Evolutionary conservation across 2,329 filamentous ascomycete genomes (phyloP), one percentile per base, ranked within the genome.

Genomic region (Clarireedia paspali): DNA sequence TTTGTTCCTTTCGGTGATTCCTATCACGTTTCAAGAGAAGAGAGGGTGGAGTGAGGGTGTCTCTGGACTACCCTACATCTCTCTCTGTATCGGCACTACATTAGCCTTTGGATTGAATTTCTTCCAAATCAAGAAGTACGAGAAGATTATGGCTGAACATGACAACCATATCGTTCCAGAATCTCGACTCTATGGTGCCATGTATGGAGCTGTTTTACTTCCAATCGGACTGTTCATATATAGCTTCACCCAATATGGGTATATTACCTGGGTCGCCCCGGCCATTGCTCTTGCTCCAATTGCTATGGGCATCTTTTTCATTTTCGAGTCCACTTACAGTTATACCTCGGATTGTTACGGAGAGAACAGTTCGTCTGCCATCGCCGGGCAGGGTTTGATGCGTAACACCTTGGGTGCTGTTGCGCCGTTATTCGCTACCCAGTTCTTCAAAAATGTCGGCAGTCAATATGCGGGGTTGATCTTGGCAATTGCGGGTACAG

Each of bases 171-270:
- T 50, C 26, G 71, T 26, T 17, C 88, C 89, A 0, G 91, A 96
- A 70, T 82, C 83, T 0, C 78, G 91, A 1, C 76, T 96, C 1
- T 94, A 91, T 71, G 89, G 91, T 66, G 80, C 86, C 12, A 95
- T 90, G 70, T 68, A 91, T 42, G 84, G 88, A 42, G 83, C 85
- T 39, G 77, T 82, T 0, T 74, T 92, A 2, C 80, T 96, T 46
- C 91, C 91, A 0, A 78, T 84, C 7, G 90, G 91, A 0, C 74
- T 95, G 7, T 89, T 91, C 71, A 83, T 84, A 0, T 81, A 82
- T 1, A 80, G 74, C 52, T 83, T 88, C 57, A 81, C 63, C 68
- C 47, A 51, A 38, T 56, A 56, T 23, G 40, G 47, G n/a, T 56
- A n/a, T 15, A 40, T 56, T n/a, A 51, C 47, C 24, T 56, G 53